Evolutionary conservation across 164 flowering plant species (phyloP), one percentile per base, ranked within the genome.

Genomic region (Protea cynaroides): DNA sequence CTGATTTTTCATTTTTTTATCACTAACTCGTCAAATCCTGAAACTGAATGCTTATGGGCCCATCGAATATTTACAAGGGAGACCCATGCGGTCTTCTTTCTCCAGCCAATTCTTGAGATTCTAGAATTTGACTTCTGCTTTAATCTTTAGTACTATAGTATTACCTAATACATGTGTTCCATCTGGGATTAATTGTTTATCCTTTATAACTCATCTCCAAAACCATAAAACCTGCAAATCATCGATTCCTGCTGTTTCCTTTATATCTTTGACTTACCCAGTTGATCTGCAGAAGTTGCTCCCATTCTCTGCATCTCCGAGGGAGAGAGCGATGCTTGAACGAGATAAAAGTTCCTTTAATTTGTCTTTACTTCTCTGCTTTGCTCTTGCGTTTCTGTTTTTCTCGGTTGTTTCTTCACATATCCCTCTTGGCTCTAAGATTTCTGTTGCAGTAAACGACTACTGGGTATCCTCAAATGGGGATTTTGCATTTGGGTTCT

Each of bases 401-500:
- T 63, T 62, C 40, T 25, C 63, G 8, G 67, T 62, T 63, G 83
- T 46, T 10, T 43, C 43, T 58, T 74, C 87, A 3, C 66, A 80
- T 60, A 81, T 86, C 72, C 76, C 76, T 0, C 56, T 86, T 60
- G 94, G 81, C 50, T 82, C 90, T 37, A 80, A 68, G 62, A 71
- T 88, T 51, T 65, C 78, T 37, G 82, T 76, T 8, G 71, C n/a
- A 14, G 85, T 74, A 17, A 83, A 71, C 14, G 64, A 78, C 24
- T 70, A 17, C 5, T 89, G 96, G 96, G 75, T 80, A 53, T 86
- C 92, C 37, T 66, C 90, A 21, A 80, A 80, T 72, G 85, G 87
- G 50, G 75, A 78, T 74, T 88, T 86, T 63, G 84, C 87, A 9
- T 61, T 86, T n/a, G 88, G 87, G 40, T 86, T 84, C 78, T 82